Percentiles rank a stretch among this genome's conserved stretches.
phyloP scores from a whole-genome alignment of 169 alveolate species.

The Eimeria sp. region DNA sequence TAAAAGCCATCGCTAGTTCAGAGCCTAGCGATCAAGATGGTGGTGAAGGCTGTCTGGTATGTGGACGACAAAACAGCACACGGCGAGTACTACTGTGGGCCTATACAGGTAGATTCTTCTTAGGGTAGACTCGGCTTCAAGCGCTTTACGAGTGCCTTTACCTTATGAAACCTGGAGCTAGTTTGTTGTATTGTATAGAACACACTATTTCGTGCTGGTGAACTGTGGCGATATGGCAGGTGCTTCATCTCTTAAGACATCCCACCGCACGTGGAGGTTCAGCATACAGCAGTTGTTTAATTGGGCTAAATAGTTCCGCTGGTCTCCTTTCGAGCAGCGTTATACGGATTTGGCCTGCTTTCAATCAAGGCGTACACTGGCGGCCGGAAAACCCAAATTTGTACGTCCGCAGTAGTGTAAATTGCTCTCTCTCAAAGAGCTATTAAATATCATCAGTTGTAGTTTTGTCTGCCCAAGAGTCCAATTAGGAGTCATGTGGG shows the following conservation, averaged over 20 bases:
- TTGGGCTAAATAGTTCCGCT: not conserved
- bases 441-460: constrained; percentile 7
- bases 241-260: not conserved
- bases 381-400: not conserved
- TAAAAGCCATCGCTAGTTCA: not conserved
- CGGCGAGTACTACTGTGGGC: no score
- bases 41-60: not conserved
- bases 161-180: not conserved
- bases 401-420: not conserved
- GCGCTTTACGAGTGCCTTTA: not conserved
- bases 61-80: not conserved
- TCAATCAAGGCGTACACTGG: not conserved
- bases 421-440: not conserved
- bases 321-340: not conserved
- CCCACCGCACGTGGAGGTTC: not conserved
- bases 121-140: not conserved
- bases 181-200: not conserved
- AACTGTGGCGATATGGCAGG: not conserved
- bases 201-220: not conserved
- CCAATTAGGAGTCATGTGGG: constrained; percentile 4
- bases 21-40: not conserved
- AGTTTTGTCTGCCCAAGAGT: not conserved
- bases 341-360: not conserved
- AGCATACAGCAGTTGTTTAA: not conserved
- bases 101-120: no score